Percentiles rank a stretch among this genome's conserved stretches.
Conservation (phyloP, 129 eudicot species). For the Artemisia argyi region DNA sequence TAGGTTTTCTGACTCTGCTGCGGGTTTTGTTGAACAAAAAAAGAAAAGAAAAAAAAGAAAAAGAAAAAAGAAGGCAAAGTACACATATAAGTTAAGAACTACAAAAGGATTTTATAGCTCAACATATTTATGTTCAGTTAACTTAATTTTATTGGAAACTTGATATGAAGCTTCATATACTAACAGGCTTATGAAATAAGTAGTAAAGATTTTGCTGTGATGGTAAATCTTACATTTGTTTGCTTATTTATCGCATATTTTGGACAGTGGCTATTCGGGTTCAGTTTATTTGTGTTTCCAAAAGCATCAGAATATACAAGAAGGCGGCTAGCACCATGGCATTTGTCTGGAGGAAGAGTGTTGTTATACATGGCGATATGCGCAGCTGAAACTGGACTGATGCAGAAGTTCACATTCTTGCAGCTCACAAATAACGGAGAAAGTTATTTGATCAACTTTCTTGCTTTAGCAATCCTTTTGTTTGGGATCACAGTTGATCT, state of each 20-base stretch:
- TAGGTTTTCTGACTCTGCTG: too few relatives aligned
- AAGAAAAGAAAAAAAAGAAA: too few relatives aligned
- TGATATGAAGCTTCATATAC: too few relatives aligned
- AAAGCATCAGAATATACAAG: slow-evolving; percentile 40
- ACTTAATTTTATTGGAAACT: too few relatives aligned
- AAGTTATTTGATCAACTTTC: slow-evolving; percentile 62
- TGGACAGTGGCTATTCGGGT: slow-evolving; percentile 77
- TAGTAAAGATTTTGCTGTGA: background rate
- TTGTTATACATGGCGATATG: slow-evolving; percentile 82
- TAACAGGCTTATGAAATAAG: background rate
- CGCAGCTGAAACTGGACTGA: slow-evolving; percentile 79
- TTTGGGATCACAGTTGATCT: slow-evolving; percentile 85
- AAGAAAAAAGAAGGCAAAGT: too few relatives aligned
- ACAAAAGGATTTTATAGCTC: too few relatives aligned
- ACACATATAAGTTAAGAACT: too few relatives aligned
- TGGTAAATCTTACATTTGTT: background rate
- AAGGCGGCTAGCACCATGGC: slow-evolving; percentile 62
- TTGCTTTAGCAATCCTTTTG: slow-evolving; percentile 65
- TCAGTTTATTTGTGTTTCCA: slow-evolving; percentile 48
- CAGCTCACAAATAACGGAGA: slow-evolving; percentile 46
- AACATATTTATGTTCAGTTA: too few relatives aligned
- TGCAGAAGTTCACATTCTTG: slow-evolving; percentile 61
- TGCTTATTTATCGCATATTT: slow-evolving; percentile 16
- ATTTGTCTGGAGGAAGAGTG: slow-evolving; percentile 59
- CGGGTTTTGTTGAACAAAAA: too few relatives aligned